Evolutionary conservation across 352 stramenopile genomes (phyloP), one percentile per base, ranked within the genome.

Genomic region (Pythium apleroticum): DNA sequence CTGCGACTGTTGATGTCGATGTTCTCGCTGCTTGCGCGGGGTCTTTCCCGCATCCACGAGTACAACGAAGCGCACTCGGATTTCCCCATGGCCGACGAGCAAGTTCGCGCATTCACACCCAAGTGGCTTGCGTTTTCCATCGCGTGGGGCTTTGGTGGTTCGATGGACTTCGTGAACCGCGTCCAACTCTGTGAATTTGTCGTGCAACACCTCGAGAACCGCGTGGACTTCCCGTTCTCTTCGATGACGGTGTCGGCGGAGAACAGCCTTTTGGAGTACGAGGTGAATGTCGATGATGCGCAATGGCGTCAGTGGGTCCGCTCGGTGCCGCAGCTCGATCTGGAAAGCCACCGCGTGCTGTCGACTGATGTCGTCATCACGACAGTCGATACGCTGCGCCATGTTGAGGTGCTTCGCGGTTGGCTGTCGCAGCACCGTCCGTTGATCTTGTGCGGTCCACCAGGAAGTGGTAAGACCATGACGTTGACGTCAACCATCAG

Each of bases 401-500:
- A 99, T 74, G 97, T 98, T 58, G 97, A 99, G 78, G 93, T 99
- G 27, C 76, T 99, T 50, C 89, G 90, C 33, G 95, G 96, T 20
- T 99, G 97, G 97, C 84, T 99, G 31, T 95, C 93, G 33, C 97
- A 97, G 63, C 96, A 98, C 63, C 94, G 90, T 30, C 98, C 98
- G 33, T 70, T 99, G 0, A 98, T 99, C 71, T 80, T 99, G 20
- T 99, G 97, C 78, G 98, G 97, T 48, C 98, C 97, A 17, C 97
- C 97, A 3, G 98, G 98, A n/a, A 98, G 86, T 70, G 98, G 98
- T 73, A 99, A 99, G 71, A 99, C 97, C 3, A 99, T 99, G 98
- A 99, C 98, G 2, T 76, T 99, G 41, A 99, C 95, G 3, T 98
- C 93, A 30, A 98, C 98, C 10, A 89, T 99, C 33, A 97, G 97